Conservation (phyloP, 2,329 filamentous ascomycete species). For the Sporothrix pseudoabietina region DNA sequence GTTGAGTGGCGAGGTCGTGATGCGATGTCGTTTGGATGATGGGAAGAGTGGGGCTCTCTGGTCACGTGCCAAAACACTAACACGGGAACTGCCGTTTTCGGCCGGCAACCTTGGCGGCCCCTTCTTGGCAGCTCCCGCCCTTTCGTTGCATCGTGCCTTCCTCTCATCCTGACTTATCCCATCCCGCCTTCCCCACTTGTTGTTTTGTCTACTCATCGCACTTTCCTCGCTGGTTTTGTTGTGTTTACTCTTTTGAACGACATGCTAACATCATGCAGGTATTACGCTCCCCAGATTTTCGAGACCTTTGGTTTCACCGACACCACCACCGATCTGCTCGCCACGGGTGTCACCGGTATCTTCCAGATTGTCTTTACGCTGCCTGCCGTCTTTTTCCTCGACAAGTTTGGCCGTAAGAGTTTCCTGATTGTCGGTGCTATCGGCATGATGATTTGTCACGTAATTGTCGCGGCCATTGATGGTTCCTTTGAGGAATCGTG, state of each 20-base stretch:
- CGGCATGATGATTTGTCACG: conserved; percentile 77
- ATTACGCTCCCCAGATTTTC: conserved; percentile 70
- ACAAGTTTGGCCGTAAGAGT: conserved; percentile 46
- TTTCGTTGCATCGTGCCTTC: not conserved
- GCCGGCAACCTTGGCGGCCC: too few species aligned
- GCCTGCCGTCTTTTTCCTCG: conserved; percentile 63
- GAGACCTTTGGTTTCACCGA: conserved; percentile 63
- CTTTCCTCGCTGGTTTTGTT: not conserved
- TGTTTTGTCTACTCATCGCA: not conserved
- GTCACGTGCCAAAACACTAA: not conserved
- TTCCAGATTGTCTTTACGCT: conserved; percentile 47
- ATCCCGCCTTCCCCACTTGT: too few species aligned
- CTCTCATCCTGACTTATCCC: not conserved
- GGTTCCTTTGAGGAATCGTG: conserved; percentile 47
- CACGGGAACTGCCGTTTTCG: not conserved
- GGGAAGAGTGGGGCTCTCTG: not conserved
- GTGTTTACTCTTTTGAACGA: not conserved
- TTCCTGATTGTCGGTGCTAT: conserved; percentile 37
- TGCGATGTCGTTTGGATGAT: not conserved
- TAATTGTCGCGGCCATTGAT: conserved; percentile 77
- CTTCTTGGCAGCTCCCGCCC: not conserved
- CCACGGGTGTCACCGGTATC: conserved; percentile 65
- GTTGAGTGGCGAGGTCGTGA: not conserved
- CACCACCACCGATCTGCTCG: conserved; percentile 60
- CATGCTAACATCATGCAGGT: conserved; percentile 40